Conservation (phyloP, 441 rosid genomes). For the Pelargonium cotyledonis region DNA sequence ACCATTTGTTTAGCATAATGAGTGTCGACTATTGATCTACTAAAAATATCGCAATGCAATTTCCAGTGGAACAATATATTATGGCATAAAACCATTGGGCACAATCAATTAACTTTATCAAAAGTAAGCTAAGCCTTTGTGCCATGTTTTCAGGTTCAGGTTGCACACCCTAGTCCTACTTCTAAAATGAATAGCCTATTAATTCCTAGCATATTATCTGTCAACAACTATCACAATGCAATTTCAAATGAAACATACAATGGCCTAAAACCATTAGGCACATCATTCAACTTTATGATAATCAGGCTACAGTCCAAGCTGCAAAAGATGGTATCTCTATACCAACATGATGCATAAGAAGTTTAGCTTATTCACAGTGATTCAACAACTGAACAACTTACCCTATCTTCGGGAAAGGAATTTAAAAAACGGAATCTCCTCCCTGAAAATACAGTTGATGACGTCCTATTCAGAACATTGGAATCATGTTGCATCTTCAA, state of each 20-base stretch:
- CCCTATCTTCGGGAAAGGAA: slow-evolving; percentile 81
- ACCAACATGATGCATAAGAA: slow-evolving; percentile 5
- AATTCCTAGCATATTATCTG: background rate
- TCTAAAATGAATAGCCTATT: background rate
- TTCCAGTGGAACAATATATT: too few relatives aligned
- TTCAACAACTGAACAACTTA: slow-evolving; percentile 31
- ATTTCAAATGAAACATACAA: background rate
- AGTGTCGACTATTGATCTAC: too few relatives aligned
- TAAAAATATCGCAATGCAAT: too few relatives aligned
- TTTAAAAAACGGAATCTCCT: slow-evolving; percentile 67
- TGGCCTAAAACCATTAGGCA: slow-evolving; percentile 3
- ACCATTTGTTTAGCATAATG: too few relatives aligned
- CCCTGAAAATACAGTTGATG: slow-evolving; percentile 56
- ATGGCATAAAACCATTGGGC: too few relatives aligned
- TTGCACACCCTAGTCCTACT: background rate
- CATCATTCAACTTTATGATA: slow-evolving; percentile 1
- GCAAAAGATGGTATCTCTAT: background rate
- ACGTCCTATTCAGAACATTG: slow-evolving; percentile 32
- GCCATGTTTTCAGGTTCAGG: background rate
- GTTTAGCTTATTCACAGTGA: slow-evolving; percentile 3
- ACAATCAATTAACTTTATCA: too few relatives aligned
- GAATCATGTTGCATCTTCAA: slow-evolving; percentile 35
- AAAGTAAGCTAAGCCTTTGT: background rate
- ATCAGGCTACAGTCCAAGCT: slow-evolving; percentile 11
- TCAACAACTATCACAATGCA: background rate